Conservation (phyloP, 1,284 basidiomycete species). For the Schizophyllum commune region DNA sequence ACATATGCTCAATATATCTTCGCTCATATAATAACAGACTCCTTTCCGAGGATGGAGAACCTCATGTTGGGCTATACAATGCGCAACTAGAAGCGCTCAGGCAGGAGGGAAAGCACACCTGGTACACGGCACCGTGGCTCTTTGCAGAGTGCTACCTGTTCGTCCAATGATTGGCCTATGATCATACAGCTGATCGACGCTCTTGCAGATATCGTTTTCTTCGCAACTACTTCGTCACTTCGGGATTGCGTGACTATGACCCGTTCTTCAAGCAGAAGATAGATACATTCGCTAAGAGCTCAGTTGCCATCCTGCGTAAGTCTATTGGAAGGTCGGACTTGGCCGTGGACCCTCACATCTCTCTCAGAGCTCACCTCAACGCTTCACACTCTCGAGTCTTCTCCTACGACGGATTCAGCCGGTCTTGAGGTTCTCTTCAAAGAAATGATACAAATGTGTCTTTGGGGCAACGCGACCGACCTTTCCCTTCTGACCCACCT, state of each 20-base stretch:
- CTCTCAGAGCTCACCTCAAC: slow-evolving; percentile 56
- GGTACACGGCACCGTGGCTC: slow-evolving; percentile 92
- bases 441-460: slow-evolving; percentile 84
- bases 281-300: slow-evolving; percentile 78
- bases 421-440: slow-evolving; percentile 63
- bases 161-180: slow-evolving; percentile 15
- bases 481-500: slow-evolving; percentile 79
- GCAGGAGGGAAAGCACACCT: slow-evolving; percentile 54
- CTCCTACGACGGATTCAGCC: slow-evolving; percentile 36
- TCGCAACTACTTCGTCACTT: slow-evolving; percentile 67
- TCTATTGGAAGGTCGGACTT: not conserved
- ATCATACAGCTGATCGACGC: slow-evolving; percentile 31
- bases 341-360: slow-evolving; percentile 2
- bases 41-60: slow-evolving; percentile 58
- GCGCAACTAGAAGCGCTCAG: slow-evolving; percentile 51
- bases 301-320: slow-evolving; percentile 69
- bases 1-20: not conserved
- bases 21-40: not conserved
- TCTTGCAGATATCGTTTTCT: slow-evolving; percentile 76
- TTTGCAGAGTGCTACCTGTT: slow-evolving; percentile 85
- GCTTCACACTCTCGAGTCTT: slow-evolving; percentile 53
- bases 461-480: slow-evolving; percentile 90
- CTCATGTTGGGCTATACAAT: slow-evolving; percentile 68
- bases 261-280: slow-evolving; percentile 82
- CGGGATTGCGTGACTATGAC: slow-evolving; percentile 74